phyloP scores from a whole-genome alignment of 352 stramenopile genomes.

The Globisporangium mamillatum region DNA sequence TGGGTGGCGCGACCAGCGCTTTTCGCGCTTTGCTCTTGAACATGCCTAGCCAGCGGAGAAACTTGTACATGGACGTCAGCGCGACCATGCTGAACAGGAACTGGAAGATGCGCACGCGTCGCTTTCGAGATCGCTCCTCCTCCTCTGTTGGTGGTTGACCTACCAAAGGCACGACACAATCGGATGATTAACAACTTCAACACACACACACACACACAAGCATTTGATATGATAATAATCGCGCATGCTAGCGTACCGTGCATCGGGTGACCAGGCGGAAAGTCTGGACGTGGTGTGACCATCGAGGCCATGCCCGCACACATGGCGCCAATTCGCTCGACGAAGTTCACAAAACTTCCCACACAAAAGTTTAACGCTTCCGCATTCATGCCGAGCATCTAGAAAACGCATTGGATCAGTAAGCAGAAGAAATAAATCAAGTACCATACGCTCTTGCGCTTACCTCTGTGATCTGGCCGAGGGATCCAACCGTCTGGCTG shows the following conservation, averaged over 20 bases:
- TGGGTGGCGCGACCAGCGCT: slow-evolving; percentile 34
- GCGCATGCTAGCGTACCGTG: slow-evolving; percentile 34
- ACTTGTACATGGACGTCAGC: slow-evolving; percentile 57
- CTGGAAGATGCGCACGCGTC: slow-evolving; percentile 78
- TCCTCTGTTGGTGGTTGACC: slow-evolving; percentile 65
- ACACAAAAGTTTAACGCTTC: slow-evolving; percentile 77
- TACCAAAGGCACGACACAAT: slow-evolving; percentile 10
- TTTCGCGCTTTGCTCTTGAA: slow-evolving; percentile 34
- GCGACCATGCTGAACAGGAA: slow-evolving; percentile 66
- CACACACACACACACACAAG: not conserved
- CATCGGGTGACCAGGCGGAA: slow-evolving; percentile 69
- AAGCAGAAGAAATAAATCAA: not conserved
- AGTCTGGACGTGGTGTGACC: slow-evolving; percentile 57
- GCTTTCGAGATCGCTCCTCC: slow-evolving; percentile 64
- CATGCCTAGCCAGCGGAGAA: slow-evolving; percentile 44
- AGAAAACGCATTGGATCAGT: not conserved
- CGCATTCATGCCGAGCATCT: slow-evolving; percentile 76
- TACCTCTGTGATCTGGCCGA: slow-evolving; percentile 74
- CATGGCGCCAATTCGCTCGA: slow-evolving; percentile 81
- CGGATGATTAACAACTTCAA: not conserved
- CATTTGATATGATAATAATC: not conserved
- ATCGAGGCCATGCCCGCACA: slow-evolving; percentile 65
- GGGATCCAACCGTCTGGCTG: slow-evolving; percentile 66
- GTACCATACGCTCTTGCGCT: not conserved
- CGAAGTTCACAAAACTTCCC: slow-evolving; percentile 77